phyloP scores from a whole-genome alignment of 129 eudicot genomes.

The Daucus carota region DH1_v3.0 NC_030384.2:22919001-22919500 shows the following conservation, averaged over 20 bases:
- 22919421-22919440: constrained; percentile 21
- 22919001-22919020: too few relatives aligned
- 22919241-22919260: constrained; percentile 22
- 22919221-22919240: constrained; percentile 17
- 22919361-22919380: constrained; percentile 77
- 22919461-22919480: constrained; percentile 30
- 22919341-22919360: constrained; percentile 54
- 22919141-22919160: too few relatives aligned
- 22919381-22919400: constrained; percentile 48
- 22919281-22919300: constrained; percentile 47
- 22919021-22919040: too few relatives aligned
- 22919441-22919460: constrained; percentile 37
- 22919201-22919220: constrained; percentile 10
- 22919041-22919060: too few relatives aligned
- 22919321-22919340: constrained; percentile 54
- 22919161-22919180: too few relatives aligned
- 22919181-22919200: too few relatives aligned
- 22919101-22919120: too few relatives aligned
- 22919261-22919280: constrained; percentile 35
- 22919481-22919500: constrained; percentile 46
- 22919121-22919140: too few relatives aligned
- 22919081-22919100: too few relatives aligned
- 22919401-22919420: constrained; percentile 42
- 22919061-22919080: too few relatives aligned
- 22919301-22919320: constrained; percentile 47